Conservation (phyloP, 495 filamentous ascomycete species). For the Arthonia radiata region DNA sequence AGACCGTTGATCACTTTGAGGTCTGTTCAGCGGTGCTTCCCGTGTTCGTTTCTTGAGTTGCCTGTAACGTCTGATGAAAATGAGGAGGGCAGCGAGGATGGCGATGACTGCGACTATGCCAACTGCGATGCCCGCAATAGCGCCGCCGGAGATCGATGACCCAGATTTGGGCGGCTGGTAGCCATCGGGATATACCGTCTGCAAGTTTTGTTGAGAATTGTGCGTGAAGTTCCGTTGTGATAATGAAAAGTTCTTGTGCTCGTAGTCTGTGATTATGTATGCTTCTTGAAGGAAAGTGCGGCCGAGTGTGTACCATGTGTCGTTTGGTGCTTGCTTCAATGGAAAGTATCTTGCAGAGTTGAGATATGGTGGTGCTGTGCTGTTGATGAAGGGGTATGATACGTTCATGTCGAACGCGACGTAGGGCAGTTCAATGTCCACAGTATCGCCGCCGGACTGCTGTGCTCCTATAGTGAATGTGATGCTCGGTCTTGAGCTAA, state of each 20-base stretch:
- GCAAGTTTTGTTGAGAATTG: slow-evolving; percentile 22
- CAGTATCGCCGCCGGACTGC: slow-evolving; percentile 1
- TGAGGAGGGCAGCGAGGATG: too few relatives aligned
- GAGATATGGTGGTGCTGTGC: slow-evolving; percentile 3
- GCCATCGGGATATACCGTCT: too few relatives aligned
- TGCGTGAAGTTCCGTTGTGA: slow-evolving; percentile 19
- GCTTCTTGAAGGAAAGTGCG: slow-evolving; percentile 6
- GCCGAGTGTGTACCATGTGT: slow-evolving; percentile 4
- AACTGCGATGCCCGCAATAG: slow-evolving; percentile 15
- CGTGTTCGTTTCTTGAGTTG: too few relatives aligned
- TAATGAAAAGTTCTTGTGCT: slow-evolving; percentile 15
- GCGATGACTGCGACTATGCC: slow-evolving; percentile 18
- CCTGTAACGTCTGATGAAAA: too few relatives aligned
- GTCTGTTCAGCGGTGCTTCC: too few relatives aligned
- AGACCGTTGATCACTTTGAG: too few relatives aligned
- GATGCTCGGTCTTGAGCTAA: slow-evolving; percentile 1
- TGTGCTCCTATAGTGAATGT: slow-evolving; percentile 1
- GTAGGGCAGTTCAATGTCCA: slow-evolving; percentile 3
- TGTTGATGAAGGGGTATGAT: slow-evolving; percentile 28
- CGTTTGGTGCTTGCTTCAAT: slow-evolving; percentile 4
- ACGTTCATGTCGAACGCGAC: slow-evolving; percentile 4
- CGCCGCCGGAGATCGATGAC: slow-evolving; percentile 4
- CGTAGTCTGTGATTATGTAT: slow-evolving; percentile 6
- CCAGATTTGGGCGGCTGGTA: too few relatives aligned
- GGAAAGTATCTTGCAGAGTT: slow-evolving; percentile 4